Base-by-base conservation (phyloP, 2,329 filamentous ascomycete species). In the Paraconiothyrium sp. region DNA sequence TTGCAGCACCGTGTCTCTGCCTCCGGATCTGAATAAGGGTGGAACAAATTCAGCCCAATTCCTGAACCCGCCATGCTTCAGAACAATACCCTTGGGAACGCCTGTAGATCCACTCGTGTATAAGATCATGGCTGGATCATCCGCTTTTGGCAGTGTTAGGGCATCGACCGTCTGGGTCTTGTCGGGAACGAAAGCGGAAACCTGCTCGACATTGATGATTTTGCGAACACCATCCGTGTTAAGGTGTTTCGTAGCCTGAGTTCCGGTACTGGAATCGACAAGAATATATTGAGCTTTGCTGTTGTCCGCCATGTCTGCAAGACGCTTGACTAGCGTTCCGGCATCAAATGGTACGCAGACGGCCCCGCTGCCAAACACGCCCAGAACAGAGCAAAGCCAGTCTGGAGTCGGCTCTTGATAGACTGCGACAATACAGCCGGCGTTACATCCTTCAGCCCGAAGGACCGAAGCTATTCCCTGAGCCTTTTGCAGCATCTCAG, bases 11-110 rank as follows among this genome's bases (percentile, higher is more conserved):
- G 46, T 35, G 44, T 72, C 73, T 1, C 37, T 41, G 11, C 84
- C 84, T 24, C 20, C 43, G 27, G 27, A 30, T 2, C 27, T 30
- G 6, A 30, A 30, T 9, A 37, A 9, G 14, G 35, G 14, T 37
- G 14, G 10, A 37, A 14, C 10, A 11, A 14, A 37, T 88, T 24
- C 48, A n/a, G 20, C 22, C 20, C 22, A 20, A 20, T 22, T 46
- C n/a, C 2, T 14, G n/a, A 43, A 9, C 39, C 39, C 39, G n/a
- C 16, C 39, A 41, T 46, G 43, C 43, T 20, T 46, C 61, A 89
- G 85, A 27, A 88, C 85, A 16, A 88, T 84, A 1, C 86, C 88
- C 59, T 87, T 86, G 0, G 86, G 84, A 46, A 81, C 82, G 50
- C 83, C 83, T 1, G 85, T 84, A 0, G 85, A 85, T 0, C 85